phyloP scores from a whole-genome alignment of 371 early-diverging fungal species.

The Zychaea mexicana region DNA sequence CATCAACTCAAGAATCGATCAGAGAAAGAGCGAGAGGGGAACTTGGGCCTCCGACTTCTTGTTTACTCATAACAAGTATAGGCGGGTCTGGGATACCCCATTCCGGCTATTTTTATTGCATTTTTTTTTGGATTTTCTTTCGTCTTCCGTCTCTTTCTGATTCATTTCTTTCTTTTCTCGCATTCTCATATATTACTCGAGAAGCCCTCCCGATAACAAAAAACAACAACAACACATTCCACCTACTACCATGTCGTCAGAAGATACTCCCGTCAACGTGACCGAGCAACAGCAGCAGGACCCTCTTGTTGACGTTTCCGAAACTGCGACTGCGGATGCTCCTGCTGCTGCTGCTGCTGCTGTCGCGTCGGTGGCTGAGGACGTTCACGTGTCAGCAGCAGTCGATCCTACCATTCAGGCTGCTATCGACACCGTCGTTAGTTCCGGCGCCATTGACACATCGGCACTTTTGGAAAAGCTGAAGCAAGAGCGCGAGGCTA shows the following conservation, averaged over 20 bases:
- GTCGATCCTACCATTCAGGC: slow-evolving; percentile 20
- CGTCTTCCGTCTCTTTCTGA: background rate
- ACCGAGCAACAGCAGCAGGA: background rate
- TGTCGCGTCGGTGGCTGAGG: background rate
- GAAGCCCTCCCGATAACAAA: no score
- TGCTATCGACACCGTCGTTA: slow-evolving; percentile 33
- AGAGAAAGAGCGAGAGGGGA: no score
- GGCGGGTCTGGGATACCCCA: background rate
- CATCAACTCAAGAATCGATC: background rate
- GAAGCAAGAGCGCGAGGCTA: background rate
- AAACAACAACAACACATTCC: no score
- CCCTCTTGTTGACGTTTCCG: background rate
- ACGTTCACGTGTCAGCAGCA: background rate
- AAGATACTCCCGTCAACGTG: background rate
- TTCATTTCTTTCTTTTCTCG: background rate
- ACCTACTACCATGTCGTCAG: slow-evolving; percentile 10
- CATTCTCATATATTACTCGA: background rate
- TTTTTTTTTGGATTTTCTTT: slow-evolving; percentile 4
- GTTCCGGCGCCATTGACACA: slow-evolving; percentile 23
- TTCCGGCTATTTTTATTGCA: slow-evolving; percentile 1
- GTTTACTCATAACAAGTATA: background rate
- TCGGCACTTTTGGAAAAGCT: slow-evolving; percentile 23
- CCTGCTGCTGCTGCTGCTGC: background rate
- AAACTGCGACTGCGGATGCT: background rate
- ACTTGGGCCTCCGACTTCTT: slow-evolving; percentile 6